A percentile compares a stretch with the other conserved stretches of the same genome.
These are phyloP conservation scores for Acephala macrosclerotiorum DNA, from an alignment of 2,329 filamentous ascomycete species.

Conservation along the genomic window DNA sequence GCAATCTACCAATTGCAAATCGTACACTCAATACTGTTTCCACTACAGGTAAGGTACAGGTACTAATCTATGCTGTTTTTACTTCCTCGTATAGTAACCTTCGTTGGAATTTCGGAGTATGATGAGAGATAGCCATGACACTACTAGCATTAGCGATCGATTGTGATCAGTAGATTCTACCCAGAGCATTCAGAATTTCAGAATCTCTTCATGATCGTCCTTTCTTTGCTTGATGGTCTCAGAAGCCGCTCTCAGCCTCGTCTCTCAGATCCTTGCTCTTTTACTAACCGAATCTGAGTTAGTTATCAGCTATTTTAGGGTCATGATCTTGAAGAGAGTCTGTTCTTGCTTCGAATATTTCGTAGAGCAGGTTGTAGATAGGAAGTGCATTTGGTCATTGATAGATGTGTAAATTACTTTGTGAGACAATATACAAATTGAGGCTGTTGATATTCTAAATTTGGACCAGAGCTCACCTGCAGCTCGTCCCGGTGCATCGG, in stretches of 20 bases:
- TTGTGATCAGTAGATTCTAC: not conserved
- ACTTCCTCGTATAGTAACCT: not conserved
- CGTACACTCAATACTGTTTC: not conserved
- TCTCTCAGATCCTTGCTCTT: constrained; percentile 14
- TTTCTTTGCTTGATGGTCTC: too few species aligned
- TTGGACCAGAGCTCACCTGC: constrained; percentile 8
- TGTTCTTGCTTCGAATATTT: not conserved
- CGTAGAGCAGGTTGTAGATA: not conserved
- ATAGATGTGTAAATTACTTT: not conserved
- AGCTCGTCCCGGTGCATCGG: not conserved
- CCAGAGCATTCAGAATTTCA: not conserved
- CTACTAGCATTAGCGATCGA: not conserved
- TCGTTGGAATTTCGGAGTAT: not conserved
- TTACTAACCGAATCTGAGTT: constrained; percentile 6
- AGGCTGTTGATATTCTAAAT: constrained; percentile 16
- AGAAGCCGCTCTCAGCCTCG: constrained; percentile 19
- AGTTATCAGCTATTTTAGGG: constrained; percentile 23
- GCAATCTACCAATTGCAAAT: not conserved
- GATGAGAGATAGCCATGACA: not conserved
- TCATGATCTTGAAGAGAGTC: not conserved
- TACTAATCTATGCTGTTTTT: not conserved
- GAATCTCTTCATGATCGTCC: not conserved
- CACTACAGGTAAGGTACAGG: too few species aligned
- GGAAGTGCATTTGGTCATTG: not conserved
- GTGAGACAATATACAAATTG: not conserved